A percentile compares a stretch with the other conserved stretches of the same genome.
phyloP scores from a whole-genome alignment of 164 flowering plant genomes.

The Magnolia officinalis region DNA sequence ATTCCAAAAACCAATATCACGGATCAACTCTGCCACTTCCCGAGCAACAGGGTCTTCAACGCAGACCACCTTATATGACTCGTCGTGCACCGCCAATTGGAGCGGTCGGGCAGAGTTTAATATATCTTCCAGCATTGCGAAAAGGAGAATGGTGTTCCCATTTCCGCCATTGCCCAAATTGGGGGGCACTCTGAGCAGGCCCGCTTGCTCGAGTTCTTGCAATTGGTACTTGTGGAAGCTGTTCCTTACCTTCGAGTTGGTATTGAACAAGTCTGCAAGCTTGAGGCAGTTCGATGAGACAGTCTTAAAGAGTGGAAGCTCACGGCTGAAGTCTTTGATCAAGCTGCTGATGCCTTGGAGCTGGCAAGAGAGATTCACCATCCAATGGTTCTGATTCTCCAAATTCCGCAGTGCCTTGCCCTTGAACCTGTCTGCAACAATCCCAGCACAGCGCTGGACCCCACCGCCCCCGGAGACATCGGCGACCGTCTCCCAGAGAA shows the following conservation, averaged over 20 bases:
- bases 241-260: slow-evolving; percentile 47
- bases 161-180: slow-evolving; percentile 11
- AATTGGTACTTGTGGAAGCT: slow-evolving; percentile 64
- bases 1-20: slow-evolving; percentile 73
- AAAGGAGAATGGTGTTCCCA: slow-evolving; percentile 34
- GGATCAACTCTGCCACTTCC: slow-evolving; percentile 66
- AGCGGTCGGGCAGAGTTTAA: slow-evolving; percentile 58
- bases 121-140: slow-evolving; percentile 60
- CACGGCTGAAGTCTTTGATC: slow-evolving; percentile 70
- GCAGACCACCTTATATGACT: slow-evolving; percentile 48
- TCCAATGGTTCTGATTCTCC: slow-evolving; percentile 83
- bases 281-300: slow-evolving; percentile 58
- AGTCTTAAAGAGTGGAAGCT: slow-evolving; percentile 58
- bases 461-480: slow-evolving; percentile 55
- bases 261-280: slow-evolving; percentile 59
- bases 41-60: slow-evolving; percentile 68
- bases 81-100: slow-evolving; percentile 60
- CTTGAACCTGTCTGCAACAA: slow-evolving; percentile 77
- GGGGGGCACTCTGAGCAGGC: slow-evolving; percentile 48
- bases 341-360: slow-evolving; percentile 64
- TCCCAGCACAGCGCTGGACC: slow-evolving; percentile 69
- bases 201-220: slow-evolving; percentile 64
- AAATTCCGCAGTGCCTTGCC: slow-evolving; percentile 71
- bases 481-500: slow-evolving; percentile 64
- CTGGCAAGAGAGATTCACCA: slow-evolving; percentile 86